Percentiles rank a stretch among this genome's conserved stretches.
These are phyloP conservation scores for Ceriops zippeliana DNA, from an alignment of 345 rosid species.

Conservation along the genomic window DNA sequence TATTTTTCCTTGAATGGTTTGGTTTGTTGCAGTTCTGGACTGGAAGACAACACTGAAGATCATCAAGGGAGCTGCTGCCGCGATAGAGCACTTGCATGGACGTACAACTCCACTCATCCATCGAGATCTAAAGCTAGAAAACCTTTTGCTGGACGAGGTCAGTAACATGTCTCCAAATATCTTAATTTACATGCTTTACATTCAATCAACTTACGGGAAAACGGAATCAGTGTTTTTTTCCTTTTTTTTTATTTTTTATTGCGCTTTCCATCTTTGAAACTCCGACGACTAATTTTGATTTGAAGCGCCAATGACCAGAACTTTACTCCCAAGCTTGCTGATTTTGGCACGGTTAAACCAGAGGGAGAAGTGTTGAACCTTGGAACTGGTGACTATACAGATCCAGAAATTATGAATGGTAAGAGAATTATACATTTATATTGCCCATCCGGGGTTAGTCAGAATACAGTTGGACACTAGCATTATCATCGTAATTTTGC, in stretches of 20 bases:
- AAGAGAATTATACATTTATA: background rate
- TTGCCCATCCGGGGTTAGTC: too few relatives aligned
- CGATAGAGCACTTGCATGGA: background rate
- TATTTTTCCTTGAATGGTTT: too few relatives aligned
- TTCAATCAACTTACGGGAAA: too few relatives aligned
- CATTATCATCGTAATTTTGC: too few relatives aligned
- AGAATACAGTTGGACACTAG: too few relatives aligned
- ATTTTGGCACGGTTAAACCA: constrained; percentile 13
- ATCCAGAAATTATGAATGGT: background rate
- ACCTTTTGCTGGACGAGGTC: constrained; percentile 19
- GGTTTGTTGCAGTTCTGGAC: too few relatives aligned
- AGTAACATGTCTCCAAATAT: background rate
- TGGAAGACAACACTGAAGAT: constrained; percentile 3
- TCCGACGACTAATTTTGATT: background rate
- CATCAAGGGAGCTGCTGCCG: constrained; percentile 8
- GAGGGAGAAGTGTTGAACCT: background rate
- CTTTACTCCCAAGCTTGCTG: constrained; percentile 16
- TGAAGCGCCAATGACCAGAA: background rate
- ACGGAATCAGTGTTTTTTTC: too few relatives aligned
- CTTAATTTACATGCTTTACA: background rate
- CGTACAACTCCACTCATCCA: constrained; percentile 9
- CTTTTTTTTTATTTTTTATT: too few relatives aligned
- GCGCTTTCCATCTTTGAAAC: too few relatives aligned
- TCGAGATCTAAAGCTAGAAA: constrained; percentile 12
- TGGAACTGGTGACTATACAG: constrained; percentile 9